Conservation (phyloP, 2,329 filamentous ascomycete species). For the Aureobasidium zeae region DNA sequence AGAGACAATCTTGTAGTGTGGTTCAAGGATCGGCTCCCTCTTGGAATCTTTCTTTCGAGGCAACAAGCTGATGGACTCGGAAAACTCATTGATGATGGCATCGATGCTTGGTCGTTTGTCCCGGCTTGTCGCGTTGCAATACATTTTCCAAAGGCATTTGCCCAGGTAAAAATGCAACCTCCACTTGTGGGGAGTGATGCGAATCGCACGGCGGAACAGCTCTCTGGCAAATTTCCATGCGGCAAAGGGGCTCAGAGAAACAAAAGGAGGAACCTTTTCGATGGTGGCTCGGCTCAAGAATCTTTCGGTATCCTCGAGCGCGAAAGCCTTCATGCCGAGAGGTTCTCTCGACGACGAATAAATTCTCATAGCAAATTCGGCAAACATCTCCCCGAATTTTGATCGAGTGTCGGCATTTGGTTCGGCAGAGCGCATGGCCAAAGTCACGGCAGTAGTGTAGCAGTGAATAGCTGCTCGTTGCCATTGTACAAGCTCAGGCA, state of each 20-base stretch:
- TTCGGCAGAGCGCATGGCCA: constrained; percentile 49
- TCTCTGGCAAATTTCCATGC: constrained; percentile 57
- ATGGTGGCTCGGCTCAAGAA: constrained; percentile 51
- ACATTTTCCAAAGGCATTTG: constrained; percentile 67
- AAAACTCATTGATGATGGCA: constrained; percentile 20
- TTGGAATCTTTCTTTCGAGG: constrained; percentile 44
- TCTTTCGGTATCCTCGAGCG: constrained; percentile 50
- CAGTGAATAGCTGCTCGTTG: constrained; percentile 79
- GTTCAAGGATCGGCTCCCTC: constrained; percentile 76
- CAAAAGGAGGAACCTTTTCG: constrained; percentile 50
- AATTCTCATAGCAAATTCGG: constrained; percentile 58
- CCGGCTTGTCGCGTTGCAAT: constrained; percentile 20
- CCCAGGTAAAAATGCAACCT: constrained; percentile 57
- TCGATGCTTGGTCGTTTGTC: constrained; percentile 1
- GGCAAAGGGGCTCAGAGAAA: constrained; percentile 48
- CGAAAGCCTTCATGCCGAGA: constrained; percentile 58
- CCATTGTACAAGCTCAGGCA: constrained; percentile 61
- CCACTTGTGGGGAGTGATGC: constrained; percentile 53
- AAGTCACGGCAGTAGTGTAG: constrained; percentile 57
- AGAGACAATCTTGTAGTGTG: constrained; percentile 83
- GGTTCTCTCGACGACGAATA: constrained; percentile 62
- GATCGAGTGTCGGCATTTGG: constrained; percentile 43
- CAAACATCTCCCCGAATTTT: constrained; percentile 56
- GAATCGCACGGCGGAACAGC: constrained; percentile 51
- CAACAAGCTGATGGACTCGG: constrained; percentile 48